phyloP scores from a whole-genome alignment of 495 filamentous ascomycete genomes.

The Penicillium coffeae region DNA sequence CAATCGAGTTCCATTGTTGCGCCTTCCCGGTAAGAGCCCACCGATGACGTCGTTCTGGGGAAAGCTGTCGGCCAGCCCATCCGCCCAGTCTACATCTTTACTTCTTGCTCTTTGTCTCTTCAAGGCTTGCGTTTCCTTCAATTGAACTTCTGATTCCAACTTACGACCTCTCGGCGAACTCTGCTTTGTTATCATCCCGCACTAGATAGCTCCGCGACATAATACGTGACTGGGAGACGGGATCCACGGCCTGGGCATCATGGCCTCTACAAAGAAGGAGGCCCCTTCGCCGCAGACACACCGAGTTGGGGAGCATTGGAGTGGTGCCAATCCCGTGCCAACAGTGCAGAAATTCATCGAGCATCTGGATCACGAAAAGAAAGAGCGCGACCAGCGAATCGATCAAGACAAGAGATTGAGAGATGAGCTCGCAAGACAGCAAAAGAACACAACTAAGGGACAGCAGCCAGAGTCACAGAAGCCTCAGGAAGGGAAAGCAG shows the following conservation, averaged over 20 bases:
- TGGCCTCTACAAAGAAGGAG: background rate
- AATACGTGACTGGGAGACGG: too few relatives aligned
- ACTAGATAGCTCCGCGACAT: too few relatives aligned
- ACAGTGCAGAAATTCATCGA: slow-evolving; percentile 83
- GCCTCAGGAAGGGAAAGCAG: slow-evolving; percentile 20
- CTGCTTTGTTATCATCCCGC: too few relatives aligned
- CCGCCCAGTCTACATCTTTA: background rate
- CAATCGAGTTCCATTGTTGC: too few relatives aligned
- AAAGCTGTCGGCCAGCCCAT: slow-evolving; percentile 5
- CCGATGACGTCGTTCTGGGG: slow-evolving; percentile 24
- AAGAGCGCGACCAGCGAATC: slow-evolving; percentile 64
- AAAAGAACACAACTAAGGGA: slow-evolving; percentile 18
- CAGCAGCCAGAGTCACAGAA: background rate
- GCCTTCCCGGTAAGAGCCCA: slow-evolving; percentile 14
- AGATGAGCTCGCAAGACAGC: slow-evolving; percentile 35
- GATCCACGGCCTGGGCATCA: background rate
- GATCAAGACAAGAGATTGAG: slow-evolving; percentile 47
- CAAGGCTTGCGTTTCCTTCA: too few relatives aligned
- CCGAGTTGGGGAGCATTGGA: slow-evolving; percentile 42
- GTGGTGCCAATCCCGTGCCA: slow-evolving; percentile 67
- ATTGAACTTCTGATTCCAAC: too few relatives aligned
- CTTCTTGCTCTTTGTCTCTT: background rate
- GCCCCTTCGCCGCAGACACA: slow-evolving; percentile 21
- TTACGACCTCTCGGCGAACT: too few relatives aligned
- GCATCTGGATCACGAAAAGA: slow-evolving; percentile 72